Evolutionary conservation across 306 rosid genomes (phyloP).

Genomic region (Acacia melanoxylon): DNA sequence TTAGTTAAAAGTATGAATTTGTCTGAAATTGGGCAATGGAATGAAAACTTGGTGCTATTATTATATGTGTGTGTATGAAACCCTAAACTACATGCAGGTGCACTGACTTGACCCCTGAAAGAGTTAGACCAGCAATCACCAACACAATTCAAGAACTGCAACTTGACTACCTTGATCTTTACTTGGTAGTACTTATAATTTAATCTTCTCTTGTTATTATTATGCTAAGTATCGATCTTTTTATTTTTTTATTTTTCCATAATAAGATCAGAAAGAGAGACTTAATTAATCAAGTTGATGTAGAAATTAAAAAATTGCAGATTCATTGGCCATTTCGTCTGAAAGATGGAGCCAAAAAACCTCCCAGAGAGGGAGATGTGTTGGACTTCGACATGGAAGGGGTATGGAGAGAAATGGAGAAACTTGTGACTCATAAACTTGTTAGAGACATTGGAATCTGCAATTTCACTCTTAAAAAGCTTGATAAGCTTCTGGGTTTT

Average conservation of each 20-base stretch:
- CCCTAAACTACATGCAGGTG: constrained; percentile 43
- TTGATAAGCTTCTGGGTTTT: constrained; percentile 35
- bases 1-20: background rate
- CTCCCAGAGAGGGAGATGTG: constrained; percentile 52
- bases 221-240: background rate
- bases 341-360: constrained; percentile 50
- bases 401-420: constrained; percentile 68
- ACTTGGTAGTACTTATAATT: constrained; percentile 37
- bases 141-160: constrained; percentile 61
- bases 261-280: background rate
- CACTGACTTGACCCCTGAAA: constrained; percentile 61
- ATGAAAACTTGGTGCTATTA: background rate
- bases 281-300: background rate
- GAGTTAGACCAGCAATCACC: constrained; percentile 57
- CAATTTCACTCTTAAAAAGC: constrained; percentile 54
- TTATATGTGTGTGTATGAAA: background rate
- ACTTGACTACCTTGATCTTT: constrained; percentile 67
- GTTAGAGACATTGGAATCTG: constrained; percentile 45
- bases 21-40: background rate
- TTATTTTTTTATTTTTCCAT: background rate
- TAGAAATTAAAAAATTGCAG: constrained; percentile 10
- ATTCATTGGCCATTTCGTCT: constrained; percentile 58
- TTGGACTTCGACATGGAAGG: constrained; percentile 56
- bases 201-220: background rate
- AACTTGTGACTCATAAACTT: constrained; percentile 50